Base-by-base conservation (phyloP, 2,329 filamentous ascomycete species). In the Diplodia mutila region DNA sequence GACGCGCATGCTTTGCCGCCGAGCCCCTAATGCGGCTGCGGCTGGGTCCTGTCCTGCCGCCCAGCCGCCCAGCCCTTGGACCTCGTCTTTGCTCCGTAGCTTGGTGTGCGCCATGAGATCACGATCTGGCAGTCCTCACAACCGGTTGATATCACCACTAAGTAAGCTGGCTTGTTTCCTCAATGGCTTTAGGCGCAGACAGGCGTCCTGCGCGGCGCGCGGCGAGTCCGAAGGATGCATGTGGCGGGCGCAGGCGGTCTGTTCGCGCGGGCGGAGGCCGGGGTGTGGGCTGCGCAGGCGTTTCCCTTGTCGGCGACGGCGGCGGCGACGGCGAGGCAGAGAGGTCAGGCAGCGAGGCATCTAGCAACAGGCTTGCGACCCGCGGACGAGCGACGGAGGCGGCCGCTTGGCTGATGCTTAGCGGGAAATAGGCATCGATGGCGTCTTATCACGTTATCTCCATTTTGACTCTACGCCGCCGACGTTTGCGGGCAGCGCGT, bases 361-460 rank as follows among this genome's bases (percentile, higher is more conserved):
- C n/a, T n/a, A 42, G 4, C 23, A 12, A 11, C 37, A 9, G n/a
- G 21, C 54, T 8, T 18, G 32, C 32, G 39, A 21, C 37, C 23
- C 34, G 55, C 16, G 11, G 11, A 23, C 27, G 25, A 42, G 16
- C 23, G 32, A 25, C 32, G 59, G 59, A 63, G 59, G 59, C 46
- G n/a, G 39, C 57, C 46, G 42, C 59, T 63, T 63, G 59, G 59
- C 59, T 25, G 27, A 63, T 39, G 59, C 59, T 63, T 63, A 63
- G 59, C 46, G 59, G 59, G 27, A 27, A 32, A 29, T 48, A 59
- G 57, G 39, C 39, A 27, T 42, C 46, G 46, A 63, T 63, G 42
- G 46, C 59, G 59, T 51, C 59, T 63, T 63, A 51, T 63, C 59
- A 63, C 59, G 59, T 63, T 63, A 63, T 25, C 59, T 23, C 59